These are phyloP conservation scores for Exutisphaerella laricina DNA, from an alignment of 2,329 filamentous ascomycete species.

Conservation along the genomic window DNA sequence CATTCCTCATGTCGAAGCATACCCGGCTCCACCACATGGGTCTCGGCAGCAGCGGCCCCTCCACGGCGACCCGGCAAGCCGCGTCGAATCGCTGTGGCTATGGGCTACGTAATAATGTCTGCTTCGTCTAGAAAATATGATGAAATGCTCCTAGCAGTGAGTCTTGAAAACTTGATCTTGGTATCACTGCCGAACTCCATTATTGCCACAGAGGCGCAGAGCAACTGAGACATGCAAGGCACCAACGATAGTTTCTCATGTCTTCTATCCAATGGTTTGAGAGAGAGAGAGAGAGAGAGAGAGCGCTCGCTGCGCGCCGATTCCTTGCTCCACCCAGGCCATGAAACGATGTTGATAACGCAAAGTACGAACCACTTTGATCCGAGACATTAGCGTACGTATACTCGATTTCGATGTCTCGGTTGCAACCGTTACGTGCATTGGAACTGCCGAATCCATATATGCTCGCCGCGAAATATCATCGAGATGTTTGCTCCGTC, in stretches of 20 bases:
- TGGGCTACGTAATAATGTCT: too few relatives aligned
- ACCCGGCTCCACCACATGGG: neutral
- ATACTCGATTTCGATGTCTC: neutral
- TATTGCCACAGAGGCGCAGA: too few relatives aligned
- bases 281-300: too few relatives aligned
- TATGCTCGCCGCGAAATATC: too few relatives aligned
- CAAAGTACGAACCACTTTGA: neutral
- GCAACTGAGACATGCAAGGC: slow-evolving; percentile 1
- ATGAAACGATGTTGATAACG: neutral
- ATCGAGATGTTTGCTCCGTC: too few relatives aligned
- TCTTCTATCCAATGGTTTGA: neutral
- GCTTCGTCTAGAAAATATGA: neutral
- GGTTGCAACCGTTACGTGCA: too few relatives aligned
- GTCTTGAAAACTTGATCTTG: too few relatives aligned
- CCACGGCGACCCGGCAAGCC: neutral
- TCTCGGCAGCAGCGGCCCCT: slow-evolving; percentile 1
- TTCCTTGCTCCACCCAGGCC: neutral
- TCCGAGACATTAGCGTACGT: neutral
- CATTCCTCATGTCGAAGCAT: neutral
- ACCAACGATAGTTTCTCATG: slow-evolving; percentile 2
- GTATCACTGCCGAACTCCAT: too few relatives aligned
- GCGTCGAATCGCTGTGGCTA: neutral
- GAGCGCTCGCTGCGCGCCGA: too few relatives aligned
- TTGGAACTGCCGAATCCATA: too few relatives aligned
- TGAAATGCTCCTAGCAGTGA: too few relatives aligned